Conservation (phyloP, 192 early-diverging fungal species). For the Coemansia sp. region DNA sequence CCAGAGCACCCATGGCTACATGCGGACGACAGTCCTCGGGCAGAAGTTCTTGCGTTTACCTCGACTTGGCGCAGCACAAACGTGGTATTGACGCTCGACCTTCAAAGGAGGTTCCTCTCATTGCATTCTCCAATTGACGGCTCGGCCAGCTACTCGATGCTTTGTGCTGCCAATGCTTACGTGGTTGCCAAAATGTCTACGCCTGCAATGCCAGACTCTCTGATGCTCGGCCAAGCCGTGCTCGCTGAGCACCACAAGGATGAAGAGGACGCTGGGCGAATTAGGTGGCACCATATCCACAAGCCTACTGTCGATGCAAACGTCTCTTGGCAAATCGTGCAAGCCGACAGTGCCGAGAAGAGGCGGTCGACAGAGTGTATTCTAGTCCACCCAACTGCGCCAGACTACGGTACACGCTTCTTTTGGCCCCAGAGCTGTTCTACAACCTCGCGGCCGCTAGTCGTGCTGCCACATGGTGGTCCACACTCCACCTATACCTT, state of each 20-base stretch:
- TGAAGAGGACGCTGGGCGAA: background rate
- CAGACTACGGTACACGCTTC: constrained; percentile 15
- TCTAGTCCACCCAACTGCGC: constrained; percentile 34
- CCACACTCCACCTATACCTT: constrained; percentile 65
- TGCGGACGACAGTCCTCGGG: background rate
- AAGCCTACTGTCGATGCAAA: background rate
- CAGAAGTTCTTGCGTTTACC: constrained; percentile 33
- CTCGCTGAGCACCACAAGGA: background rate
- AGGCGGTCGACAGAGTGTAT: constrained; percentile 29
- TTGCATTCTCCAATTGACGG: constrained; percentile 57
- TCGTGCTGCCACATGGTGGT: constrained; percentile 82
- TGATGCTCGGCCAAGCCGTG: constrained; percentile 39
- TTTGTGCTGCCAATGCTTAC: constrained; percentile 54
- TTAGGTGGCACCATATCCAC: constrained; percentile 23
- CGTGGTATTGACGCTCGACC: constrained; percentile 52
- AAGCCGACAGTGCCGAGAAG: background rate
- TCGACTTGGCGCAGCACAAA: constrained; percentile 51
- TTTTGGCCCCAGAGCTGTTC: constrained; percentile 28
- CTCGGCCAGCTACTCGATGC: constrained; percentile 49
- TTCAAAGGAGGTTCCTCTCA: constrained; percentile 52
- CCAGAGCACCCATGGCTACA: constrained; percentile 38
- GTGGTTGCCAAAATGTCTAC: constrained; percentile 58
- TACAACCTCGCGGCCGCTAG: constrained; percentile 54
- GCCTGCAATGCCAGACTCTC: constrained; percentile 56
- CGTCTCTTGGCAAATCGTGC: constrained; percentile 24